A percentile compares a stretch with the other conserved stretches of the same genome.
Conservation (phyloP, 2,329 filamentous ascomycete genomes). For the Claviceps africana region DNA sequence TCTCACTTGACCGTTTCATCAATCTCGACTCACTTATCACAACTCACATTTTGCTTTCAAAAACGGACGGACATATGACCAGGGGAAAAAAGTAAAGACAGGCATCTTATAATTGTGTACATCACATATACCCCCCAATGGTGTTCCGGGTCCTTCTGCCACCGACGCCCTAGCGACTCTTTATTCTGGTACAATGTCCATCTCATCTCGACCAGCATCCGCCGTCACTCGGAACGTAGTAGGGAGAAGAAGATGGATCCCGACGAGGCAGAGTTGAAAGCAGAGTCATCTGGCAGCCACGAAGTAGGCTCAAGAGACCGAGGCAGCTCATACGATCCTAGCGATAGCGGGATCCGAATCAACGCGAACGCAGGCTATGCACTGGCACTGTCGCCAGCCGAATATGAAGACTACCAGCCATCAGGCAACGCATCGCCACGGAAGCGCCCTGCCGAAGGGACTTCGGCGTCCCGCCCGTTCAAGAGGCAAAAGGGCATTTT, state of each 20-base stretch:
- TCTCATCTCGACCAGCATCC: constrained; percentile 7
- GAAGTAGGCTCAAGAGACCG: neutral
- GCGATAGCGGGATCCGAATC: constrained; percentile 4
- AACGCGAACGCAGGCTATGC: neutral
- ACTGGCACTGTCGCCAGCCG: neutral
- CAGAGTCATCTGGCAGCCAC: neutral
- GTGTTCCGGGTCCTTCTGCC: neutral
- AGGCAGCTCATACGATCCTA: constrained; percentile 1
- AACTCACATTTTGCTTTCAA: neutral
- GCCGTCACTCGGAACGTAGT: constrained; percentile 7
- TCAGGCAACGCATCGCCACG: constrained; percentile 9
- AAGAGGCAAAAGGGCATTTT: constrained; percentile 32
- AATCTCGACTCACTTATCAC: neutral
- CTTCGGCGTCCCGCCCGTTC: constrained; percentile 18
- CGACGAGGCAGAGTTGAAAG: constrained; percentile 7
- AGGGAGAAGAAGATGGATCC: constrained; percentile 19
- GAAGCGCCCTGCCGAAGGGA: constrained; percentile 17
- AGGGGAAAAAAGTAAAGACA: neutral
- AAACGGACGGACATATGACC: neutral
- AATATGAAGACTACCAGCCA: neutral
- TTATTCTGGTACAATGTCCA: constrained; percentile 17
- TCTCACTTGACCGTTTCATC: neutral
- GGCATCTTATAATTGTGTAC: neutral
- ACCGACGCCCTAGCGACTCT: neutral
- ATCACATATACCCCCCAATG: neutral